Evolutionary conservation across 2,329 filamentous ascomycete genomes (phyloP).

Genomic region (Xylaria sp.): DNA sequence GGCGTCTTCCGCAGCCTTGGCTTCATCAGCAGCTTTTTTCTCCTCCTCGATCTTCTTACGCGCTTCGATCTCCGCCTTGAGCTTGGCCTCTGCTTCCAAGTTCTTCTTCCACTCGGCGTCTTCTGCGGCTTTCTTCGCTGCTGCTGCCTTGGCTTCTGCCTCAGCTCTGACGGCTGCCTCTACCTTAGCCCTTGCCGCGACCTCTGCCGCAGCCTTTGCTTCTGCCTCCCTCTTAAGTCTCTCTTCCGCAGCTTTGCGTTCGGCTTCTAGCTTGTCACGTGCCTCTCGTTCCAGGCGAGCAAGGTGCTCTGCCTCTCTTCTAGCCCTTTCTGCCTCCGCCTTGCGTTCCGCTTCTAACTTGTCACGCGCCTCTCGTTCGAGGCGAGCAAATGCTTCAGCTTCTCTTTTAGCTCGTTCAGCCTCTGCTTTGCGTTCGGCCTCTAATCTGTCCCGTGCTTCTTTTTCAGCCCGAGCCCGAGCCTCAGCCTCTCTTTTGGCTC

Average conservation of each 20-base stretch:
- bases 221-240: conserved; percentile 58
- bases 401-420: conserved; percentile 50
- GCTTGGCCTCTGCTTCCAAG: conserved; percentile 50
- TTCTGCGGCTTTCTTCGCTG: conserved; percentile 46
- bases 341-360: conserved; percentile 49
- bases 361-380: conserved; percentile 52
- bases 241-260: conserved; percentile 56
- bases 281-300: conserved; percentile 52
- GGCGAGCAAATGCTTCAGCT: conserved; percentile 48
- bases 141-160: conserved; percentile 43
- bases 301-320: conserved; percentile 43
- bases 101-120: conserved; percentile 46
- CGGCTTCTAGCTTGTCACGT: conserved; percentile 51
- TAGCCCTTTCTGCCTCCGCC: conserved; percentile 54
- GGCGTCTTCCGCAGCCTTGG: conserved; percentile 61
- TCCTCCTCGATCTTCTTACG: conserved; percentile 56
- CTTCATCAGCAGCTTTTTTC: conserved; percentile 49
- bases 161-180: conserved; percentile 54
- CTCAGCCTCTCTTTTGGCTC: conserved; percentile 43
- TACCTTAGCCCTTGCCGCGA: conserved; percentile 56
- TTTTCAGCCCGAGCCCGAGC: conserved; percentile 50
- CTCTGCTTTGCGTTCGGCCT: conserved; percentile 52
- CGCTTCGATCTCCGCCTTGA: conserved; percentile 55
- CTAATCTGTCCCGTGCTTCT: conserved; percentile 51
- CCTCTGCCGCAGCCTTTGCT: conserved; percentile 61